These are phyloP conservation scores for Entomortierella parvispora DNA, from an alignment of 192 early-diverging fungal species.

Conservation along the genomic window DNA sequence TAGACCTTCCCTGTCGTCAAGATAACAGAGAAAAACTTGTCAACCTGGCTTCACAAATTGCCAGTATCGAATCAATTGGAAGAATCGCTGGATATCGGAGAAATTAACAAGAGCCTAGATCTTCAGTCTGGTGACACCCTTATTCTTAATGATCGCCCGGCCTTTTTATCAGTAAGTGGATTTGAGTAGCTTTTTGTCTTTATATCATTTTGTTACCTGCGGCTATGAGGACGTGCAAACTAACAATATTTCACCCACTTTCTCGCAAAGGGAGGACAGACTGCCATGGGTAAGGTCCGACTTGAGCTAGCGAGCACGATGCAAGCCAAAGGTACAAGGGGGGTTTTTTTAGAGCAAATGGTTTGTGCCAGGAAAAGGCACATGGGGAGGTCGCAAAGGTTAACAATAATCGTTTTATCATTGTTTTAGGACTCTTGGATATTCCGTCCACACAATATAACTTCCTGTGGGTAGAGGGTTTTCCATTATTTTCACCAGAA, in stretches of 20 bases:
- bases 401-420: background rate
- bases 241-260: too few relatives aligned
- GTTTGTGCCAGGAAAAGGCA: too few relatives aligned
- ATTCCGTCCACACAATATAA: constrained; percentile 62
- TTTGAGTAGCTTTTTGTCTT: background rate
- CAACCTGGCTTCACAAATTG: constrained; percentile 52
- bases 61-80: constrained; percentile 25
- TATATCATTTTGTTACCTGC: background rate
- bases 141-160: constrained; percentile 61
- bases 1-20: constrained; percentile 54
- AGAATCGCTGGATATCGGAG: constrained; percentile 7
- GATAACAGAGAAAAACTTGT: constrained; percentile 57
- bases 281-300: constrained; percentile 57
- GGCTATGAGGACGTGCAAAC: too few relatives aligned
- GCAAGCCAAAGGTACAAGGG: constrained; percentile 56
- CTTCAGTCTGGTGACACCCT: constrained; percentile 67
- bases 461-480: constrained; percentile 91
- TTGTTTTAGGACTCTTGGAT: constrained; percentile 52
- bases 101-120: constrained; percentile 30
- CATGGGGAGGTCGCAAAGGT: too few relatives aligned
- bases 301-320: constrained; percentile 60
- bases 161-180: constrained; percentile 53
- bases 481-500: constrained; percentile 87
- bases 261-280: constrained; percentile 59
- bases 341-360: background rate